These are phyloP conservation scores for Bremia lactucae DNA, from an alignment of 352 stramenopile genomes.

Conservation along the genomic window DNA sequence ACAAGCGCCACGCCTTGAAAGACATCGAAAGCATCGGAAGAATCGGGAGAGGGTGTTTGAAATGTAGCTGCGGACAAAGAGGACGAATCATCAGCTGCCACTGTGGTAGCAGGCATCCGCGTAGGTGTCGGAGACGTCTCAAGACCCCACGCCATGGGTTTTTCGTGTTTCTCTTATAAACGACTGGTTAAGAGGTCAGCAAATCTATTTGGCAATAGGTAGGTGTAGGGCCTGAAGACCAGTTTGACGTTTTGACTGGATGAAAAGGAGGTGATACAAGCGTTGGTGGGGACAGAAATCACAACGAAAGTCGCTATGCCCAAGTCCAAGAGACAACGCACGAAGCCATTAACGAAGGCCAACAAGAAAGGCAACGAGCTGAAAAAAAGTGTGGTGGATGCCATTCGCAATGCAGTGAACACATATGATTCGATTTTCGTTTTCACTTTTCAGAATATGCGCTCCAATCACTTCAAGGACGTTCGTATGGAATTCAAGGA, in stretches of 20 bases:
- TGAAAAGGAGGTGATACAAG: constrained; percentile 21
- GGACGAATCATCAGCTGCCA: neutral
- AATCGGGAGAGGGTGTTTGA: constrained; percentile 16
- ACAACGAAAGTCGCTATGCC: constrained; percentile 72
- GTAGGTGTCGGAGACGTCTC: constrained; percentile 25
- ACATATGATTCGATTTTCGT: constrained; percentile 89
- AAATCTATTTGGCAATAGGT: too few relatives aligned
- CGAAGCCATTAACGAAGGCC: constrained; percentile 89
- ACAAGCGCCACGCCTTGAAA: constrained; percentile 62
- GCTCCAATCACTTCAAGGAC: constrained; percentile 97
- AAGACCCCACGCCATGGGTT: constrained; percentile 53
- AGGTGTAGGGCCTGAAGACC: too few relatives aligned
- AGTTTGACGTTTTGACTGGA: too few relatives aligned
- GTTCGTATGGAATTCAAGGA: constrained; percentile 94
- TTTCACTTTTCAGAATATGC: constrained; percentile 98
- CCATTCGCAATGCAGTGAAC: constrained; percentile 90
- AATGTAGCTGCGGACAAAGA: constrained; percentile 6
- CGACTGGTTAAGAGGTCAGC: constrained; percentile 52
- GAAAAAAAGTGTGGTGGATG: constrained; percentile 92
- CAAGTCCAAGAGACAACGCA: constrained; percentile 80
- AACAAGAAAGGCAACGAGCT: constrained; percentile 94
- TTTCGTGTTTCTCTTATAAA: constrained; percentile 14
- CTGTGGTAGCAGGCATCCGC: constrained; percentile 10
- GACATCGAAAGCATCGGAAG: constrained; percentile 46
- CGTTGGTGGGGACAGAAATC: neutral